phyloP scores from a whole-genome alignment of 2,329 filamentous ascomycete genomes.

The Graphilbum fragrans region DNA sequence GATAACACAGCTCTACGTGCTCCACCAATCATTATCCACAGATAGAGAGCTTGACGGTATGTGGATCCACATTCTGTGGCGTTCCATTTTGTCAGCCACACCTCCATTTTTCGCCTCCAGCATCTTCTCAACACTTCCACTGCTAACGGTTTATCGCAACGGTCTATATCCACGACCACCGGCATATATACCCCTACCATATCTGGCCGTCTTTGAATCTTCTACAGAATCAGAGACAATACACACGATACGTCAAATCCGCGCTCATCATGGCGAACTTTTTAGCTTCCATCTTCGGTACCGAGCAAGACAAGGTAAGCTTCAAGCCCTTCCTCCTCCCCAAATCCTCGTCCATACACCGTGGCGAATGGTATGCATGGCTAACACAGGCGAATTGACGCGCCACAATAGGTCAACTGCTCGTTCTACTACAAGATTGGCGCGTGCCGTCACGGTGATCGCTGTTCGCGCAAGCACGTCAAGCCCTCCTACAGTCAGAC shows the following conservation, averaged over 20 bases:
- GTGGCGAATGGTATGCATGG: not conserved
- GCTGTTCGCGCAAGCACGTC: conserved; percentile 96
- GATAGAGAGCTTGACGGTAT: too few relatives aligned
- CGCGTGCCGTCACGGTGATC: conserved; percentile 94
- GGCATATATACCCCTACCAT: too few relatives aligned
- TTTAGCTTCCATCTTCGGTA: conserved; percentile 97
- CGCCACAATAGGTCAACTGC: conserved; percentile 95
- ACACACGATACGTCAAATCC: too few relatives aligned
- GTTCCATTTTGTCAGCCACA: not conserved
- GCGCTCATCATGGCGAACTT: conserved; percentile 76
- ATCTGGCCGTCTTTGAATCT: too few relatives aligned
- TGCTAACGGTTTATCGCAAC: too few relatives aligned
- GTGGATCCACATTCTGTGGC: not conserved
- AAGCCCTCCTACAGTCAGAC: conserved; percentile 98
- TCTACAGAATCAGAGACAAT: too few relatives aligned
- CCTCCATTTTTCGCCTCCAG: not conserved
- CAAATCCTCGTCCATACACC: conserved; percentile 10
- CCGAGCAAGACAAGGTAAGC: conserved; percentile 79
- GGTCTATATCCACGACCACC: too few relatives aligned
- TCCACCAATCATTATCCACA: too few relatives aligned
- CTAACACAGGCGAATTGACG: conserved; percentile 10
- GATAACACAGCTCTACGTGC: too few relatives aligned
- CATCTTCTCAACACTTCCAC: too few relatives aligned
- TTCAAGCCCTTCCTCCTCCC: not conserved
- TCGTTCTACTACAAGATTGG: conserved; percentile 99